Percentiles rank a stretch among this genome's conserved stretches.
Evolutionary conservation across 345 rosid genomes (phyloP).

Genomic region (Hypericum perforatum): DNA sequence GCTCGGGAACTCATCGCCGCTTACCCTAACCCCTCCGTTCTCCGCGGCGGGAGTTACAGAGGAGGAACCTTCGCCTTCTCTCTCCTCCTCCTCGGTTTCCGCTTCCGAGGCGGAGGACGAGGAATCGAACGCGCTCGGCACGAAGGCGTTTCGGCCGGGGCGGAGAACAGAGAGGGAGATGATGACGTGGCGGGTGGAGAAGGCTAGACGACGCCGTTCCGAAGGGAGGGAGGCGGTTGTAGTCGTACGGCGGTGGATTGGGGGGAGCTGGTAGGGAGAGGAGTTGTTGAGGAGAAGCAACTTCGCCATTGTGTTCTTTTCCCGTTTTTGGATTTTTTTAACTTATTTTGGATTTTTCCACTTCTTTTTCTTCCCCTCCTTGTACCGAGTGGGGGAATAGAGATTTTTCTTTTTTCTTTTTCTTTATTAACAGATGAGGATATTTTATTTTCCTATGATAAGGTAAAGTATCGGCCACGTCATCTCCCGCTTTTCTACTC

Average conservation of each 20-base stretch:
- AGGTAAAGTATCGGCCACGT: no score
- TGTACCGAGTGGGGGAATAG: no score
- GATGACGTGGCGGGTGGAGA: constrained; percentile 12
- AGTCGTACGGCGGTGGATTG: constrained; percentile 16
- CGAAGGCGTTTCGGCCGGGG: constrained; percentile 17
- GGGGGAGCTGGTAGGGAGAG: constrained; percentile 29
- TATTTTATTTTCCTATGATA: no score
- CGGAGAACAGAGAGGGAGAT: neutral
- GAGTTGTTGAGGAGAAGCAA: constrained; percentile 30
- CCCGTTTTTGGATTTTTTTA: no score
- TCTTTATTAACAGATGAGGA: no score
- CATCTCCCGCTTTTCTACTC: no score
- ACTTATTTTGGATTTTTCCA: no score
- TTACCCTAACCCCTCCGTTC: constrained; percentile 5
- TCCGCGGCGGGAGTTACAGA: constrained; percentile 2
- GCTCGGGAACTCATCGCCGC: constrained; percentile 38
- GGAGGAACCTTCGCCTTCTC: no score
- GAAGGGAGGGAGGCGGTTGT: constrained; percentile 22
- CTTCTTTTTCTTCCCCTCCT: no score
- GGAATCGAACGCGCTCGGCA: constrained; percentile 58
- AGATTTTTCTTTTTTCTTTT: no score
- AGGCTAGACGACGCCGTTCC: constrained; percentile 9
- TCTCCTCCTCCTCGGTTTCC: constrained; percentile 15
- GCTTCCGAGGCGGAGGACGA: constrained; percentile 22
- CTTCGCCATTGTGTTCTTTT: constrained; percentile 39